Base-by-base conservation (phyloP, 805 yeast genomes). In the Spathaspora boniae region DNA sequence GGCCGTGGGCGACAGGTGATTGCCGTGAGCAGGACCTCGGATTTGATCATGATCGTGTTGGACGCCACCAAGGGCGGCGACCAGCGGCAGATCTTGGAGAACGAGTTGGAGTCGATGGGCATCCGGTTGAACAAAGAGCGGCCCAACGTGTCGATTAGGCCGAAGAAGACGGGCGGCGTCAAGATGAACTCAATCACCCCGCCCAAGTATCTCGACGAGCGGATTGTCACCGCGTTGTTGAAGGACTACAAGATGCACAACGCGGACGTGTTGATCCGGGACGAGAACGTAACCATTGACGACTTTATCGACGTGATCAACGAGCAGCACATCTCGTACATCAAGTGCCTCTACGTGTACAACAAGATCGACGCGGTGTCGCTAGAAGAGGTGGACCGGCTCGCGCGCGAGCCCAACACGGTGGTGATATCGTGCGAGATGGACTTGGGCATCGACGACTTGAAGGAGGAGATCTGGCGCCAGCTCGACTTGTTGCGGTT, bases 1-100 rank as follows among this genome's bases (percentile, higher is more conserved):
- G 98, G 98, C 50, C 78, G 98, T 60, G 98, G 98, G 38, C 75
- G 96, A 50, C 98, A 93, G 59, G 98, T 93, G 27, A 89, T 91
- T 45, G 84, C 98, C 2, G 93, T 96, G 0, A 95, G 97, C 0
- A 82, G 93, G 58, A 91, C 98, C 0, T 88, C 96, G 0, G 98
- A 93, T 54, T 66, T 91, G 53, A 82, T 91, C 42, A 65, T 91
- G 53, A 93, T 91, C 95, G 88, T 91, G 37, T 64, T 91, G 45
- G 98, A 91, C 62, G 96, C 98, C 2, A 91, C 98, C 2, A 93
- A 93, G 57, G 86, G 95, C 19, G 80, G 79, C 19, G 88, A 89
- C 49, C 98, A 91, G 60, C 71, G 97, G 45, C 79, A 74, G 49
- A 85, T 89, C 38, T 68, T 91, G 45, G 97, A 91, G 53, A 75